Base-by-base conservation (phyloP, 176 grass and related monocot species). In the Rhynchospora tenuis region DNA sequence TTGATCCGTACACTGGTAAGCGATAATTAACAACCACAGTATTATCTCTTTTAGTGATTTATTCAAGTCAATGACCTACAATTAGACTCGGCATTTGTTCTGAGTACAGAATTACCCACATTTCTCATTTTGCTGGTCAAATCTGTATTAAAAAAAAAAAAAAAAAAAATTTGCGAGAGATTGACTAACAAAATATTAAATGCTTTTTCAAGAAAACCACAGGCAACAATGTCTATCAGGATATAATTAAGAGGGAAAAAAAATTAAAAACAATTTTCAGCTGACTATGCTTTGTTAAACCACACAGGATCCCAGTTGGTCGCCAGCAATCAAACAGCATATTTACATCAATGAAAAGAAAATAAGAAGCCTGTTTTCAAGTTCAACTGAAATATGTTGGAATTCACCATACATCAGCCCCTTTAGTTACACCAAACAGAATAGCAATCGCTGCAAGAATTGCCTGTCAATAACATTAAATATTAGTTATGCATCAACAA, bases 351-450 rank as follows among this genome's bases (percentile, higher is more conserved):
- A 71, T 80, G 60, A 10, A 58, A 4, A 9, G 60, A 10, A 58
- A 4, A 9, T 15, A 15, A 42, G 80, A 75, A 83, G 13, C 38
- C 50, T 9, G 6, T 29, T 51, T 82, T 47, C 16, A 0, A 52
- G 15, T 19, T 79, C 31, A 77, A 23, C 48, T 52, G 13, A 76
- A 8, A 77, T 27, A 48, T 19, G 77, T 78, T 1, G 29, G 38
- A 16, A 60, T 80, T 93, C 89, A 97, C 87, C 89, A 92, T 66
- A 86, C 79, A 6, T 87, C 89, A n/a, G 63, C 79, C 74, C 88
- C 86, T 81, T 90, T 90, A 61, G 91, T 92, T 38, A 70, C 81
- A 66, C 94, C 94, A 68, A 97, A 73, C 42, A 97, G 47, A 27
- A 90, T 16, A 69, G 88, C 89, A 89, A 94, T 89, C 82, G 89